These are phyloP conservation scores for Jackrogersella minutella DNA, from an alignment of 495 filamentous ascomycete species.

Conservation along the genomic window DNA sequence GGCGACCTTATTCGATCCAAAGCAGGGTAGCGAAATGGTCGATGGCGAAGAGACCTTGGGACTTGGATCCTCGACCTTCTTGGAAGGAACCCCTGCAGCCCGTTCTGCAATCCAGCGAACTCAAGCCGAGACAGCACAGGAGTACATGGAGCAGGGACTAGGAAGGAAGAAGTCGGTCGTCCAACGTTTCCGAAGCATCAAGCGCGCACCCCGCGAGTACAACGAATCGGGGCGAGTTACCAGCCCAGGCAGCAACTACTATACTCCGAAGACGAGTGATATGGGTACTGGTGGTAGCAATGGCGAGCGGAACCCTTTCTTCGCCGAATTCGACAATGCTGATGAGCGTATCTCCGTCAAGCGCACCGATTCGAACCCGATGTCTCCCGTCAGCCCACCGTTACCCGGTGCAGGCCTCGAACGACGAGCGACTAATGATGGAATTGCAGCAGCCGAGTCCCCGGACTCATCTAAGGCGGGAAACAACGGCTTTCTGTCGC, in stretches of 20 bases:
- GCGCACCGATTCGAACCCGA: constrained; percentile 50
- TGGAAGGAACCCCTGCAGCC: constrained; percentile 92
- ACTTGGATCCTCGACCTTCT: constrained; percentile 92
- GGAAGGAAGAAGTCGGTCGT: constrained; percentile 92
- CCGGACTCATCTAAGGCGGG: constrained; percentile 57
- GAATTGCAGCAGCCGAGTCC: constrained; percentile 48
- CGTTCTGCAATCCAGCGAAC: constrained; percentile 81
- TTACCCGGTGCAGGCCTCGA: constrained; percentile 61
- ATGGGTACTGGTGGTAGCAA: constrained; percentile 24
- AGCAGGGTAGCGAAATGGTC: constrained; percentile 68
- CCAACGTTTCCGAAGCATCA: constrained; percentile 79
- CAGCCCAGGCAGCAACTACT: constrained; percentile 58
- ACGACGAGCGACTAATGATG: constrained; percentile 75
- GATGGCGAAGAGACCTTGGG: constrained; percentile 86
- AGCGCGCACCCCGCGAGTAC: constrained; percentile 59
- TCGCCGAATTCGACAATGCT: constrained; percentile 73
- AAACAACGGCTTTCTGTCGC: constrained; percentile 76
- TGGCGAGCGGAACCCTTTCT: constrained; percentile 81
- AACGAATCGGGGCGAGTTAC: constrained; percentile 61
- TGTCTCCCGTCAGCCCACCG: constrained; percentile 71
- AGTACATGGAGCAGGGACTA: constrained; percentile 67
- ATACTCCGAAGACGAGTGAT: constrained; percentile 48
- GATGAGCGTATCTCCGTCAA: constrained; percentile 55
- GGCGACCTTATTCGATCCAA: constrained; percentile 58
- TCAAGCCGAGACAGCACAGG: constrained; percentile 69